Evolutionary conservation across 441 rosid species (phyloP), one percentile per base, ranked within the genome.

Genomic region (Metrosideros polymorpha): DNA sequence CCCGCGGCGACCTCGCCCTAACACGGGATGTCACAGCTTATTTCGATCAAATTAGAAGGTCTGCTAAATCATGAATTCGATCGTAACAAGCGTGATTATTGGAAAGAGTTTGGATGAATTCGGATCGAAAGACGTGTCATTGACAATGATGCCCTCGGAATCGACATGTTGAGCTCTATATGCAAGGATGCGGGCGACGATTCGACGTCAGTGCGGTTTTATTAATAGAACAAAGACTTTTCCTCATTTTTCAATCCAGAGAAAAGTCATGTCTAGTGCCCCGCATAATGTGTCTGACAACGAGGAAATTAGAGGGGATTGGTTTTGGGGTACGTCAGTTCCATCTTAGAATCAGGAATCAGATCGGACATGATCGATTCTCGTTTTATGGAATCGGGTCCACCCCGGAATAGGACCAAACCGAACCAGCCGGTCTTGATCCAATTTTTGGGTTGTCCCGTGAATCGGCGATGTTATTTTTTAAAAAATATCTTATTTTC

Each of bases 371-470:
- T 12, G n/a, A 15, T 71, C 17, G 4, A 6, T 59, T 71, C 5
- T 19, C 6, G 10, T 0, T 35, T 2, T 1, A 10, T 35, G 24
- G 6, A 35, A 35, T 6, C 1, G 24, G 15, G 17, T 63, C 17
- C 25, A 39, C 25, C 14, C 12, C 3, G 7, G 47, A 39, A 22
- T 50, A 5, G 19, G 52, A 50, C 27, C 2, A 5, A 1, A 71
- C 1, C 0, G 5, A 0, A 39, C 0, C 0, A 9, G n/a, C 27
- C 12, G 7, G 1, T 39, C 15, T 12, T 0, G 1, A 4, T 71
- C 2, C 4, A 71, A 13, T 71, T 35, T 7, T 6, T 5, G 2
- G 1, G 79, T 39, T 39, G 4, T 66, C 27, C 1, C 3, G 0
- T 35, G 7, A 19, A 66, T 19, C 13, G 25, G 4, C 0, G 15